A percentile compares a stretch with the other conserved stretches of the same genome.
Evolutionary conservation across 768 basidiomycete genomes (phyloP).

Genomic region (Clitopilus passeckerianus): DNA sequence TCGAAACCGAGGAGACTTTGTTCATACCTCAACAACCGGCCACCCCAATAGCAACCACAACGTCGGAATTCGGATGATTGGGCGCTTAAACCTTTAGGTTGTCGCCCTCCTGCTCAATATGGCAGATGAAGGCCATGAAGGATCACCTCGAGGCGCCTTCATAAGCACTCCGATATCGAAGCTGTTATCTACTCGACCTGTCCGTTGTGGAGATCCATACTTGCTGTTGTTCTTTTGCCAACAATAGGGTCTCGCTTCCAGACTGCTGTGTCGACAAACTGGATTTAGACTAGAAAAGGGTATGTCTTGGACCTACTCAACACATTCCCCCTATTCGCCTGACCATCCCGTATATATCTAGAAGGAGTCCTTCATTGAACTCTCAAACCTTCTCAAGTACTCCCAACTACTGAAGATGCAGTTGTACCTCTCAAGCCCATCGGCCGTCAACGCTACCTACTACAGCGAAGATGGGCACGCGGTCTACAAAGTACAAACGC

Average conservation of each 20-base stretch:
- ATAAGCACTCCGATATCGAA: neutral
- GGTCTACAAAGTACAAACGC: conserved; percentile 16
- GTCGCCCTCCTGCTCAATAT: neutral
- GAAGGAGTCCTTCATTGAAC: neutral
- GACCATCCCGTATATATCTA: neutral
- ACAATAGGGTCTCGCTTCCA: neutral
- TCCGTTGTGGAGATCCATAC: neutral
- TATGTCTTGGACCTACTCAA: neutral
- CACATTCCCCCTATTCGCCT: neutral
- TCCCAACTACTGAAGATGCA: conserved; percentile 11
- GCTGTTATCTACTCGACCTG: neutral
- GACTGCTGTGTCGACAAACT: neutral
- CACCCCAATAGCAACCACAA: neutral
- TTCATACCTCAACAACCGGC: neutral
- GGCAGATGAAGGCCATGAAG: neutral
- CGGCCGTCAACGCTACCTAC: conserved; percentile 16
- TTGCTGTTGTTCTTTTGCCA: neutral
- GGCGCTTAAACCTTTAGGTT: neutral
- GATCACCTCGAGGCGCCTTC: neutral
- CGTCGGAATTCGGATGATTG: neutral
- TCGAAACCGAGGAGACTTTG: neutral
- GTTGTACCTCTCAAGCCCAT: conserved; percentile 15
- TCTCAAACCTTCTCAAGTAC: neutral
- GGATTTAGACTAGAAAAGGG: neutral
- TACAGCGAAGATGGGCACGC: conserved; percentile 16